These are phyloP conservation scores for Trypethelium eluteriae DNA, from an alignment of 495 filamentous ascomycete genomes.

Conservation along the genomic window DNA sequence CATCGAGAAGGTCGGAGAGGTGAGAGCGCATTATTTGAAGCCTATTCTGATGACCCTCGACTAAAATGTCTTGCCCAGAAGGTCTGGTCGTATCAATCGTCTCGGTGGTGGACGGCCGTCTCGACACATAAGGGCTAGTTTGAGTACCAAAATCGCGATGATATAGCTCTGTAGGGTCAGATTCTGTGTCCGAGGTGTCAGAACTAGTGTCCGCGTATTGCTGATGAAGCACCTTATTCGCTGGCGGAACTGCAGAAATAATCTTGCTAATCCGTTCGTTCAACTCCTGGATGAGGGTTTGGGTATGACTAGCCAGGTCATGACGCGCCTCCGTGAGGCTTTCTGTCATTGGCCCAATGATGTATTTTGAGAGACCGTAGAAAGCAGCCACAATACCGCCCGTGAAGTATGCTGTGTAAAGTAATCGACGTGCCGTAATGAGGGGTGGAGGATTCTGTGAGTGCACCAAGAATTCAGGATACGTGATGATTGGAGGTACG, in stretches of 20 bases:
- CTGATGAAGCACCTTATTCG: slow-evolving; percentile 20
- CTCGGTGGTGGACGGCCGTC: slow-evolving; percentile 31
- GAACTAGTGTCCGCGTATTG: slow-evolving; percentile 32
- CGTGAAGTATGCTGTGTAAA: slow-evolving; percentile 72
- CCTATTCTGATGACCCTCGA: slow-evolving; percentile 37
- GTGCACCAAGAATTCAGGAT: slow-evolving; percentile 82
- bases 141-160: slow-evolving; percentile 85
- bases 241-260: slow-evolving; percentile 56
- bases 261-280: slow-evolving; percentile 64
- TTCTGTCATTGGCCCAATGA: slow-evolving; percentile 76
- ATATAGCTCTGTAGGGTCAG: slow-evolving; percentile 78
- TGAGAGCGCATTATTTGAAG: slow-evolving; percentile 46
- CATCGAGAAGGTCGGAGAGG: slow-evolving; percentile 42
- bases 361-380: slow-evolving; percentile 74
- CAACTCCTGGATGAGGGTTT: slow-evolving; percentile 56
- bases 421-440: slow-evolving; percentile 63
- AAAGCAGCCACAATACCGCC: slow-evolving; percentile 60
- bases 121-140: slow-evolving; percentile 52
- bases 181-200: slow-evolving; percentile 41
- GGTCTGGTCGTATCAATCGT: slow-evolving; percentile 10
- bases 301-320: slow-evolving; percentile 61
- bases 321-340: slow-evolving; percentile 69
- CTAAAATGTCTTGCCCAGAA: slow-evolving; percentile 22
- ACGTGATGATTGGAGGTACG: slow-evolving; percentile 86
- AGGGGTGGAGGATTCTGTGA: slow-evolving; percentile 64